phyloP scores from a whole-genome alignment of 495 filamentous ascomycete species.

The Filosporella fistucella region DNA sequence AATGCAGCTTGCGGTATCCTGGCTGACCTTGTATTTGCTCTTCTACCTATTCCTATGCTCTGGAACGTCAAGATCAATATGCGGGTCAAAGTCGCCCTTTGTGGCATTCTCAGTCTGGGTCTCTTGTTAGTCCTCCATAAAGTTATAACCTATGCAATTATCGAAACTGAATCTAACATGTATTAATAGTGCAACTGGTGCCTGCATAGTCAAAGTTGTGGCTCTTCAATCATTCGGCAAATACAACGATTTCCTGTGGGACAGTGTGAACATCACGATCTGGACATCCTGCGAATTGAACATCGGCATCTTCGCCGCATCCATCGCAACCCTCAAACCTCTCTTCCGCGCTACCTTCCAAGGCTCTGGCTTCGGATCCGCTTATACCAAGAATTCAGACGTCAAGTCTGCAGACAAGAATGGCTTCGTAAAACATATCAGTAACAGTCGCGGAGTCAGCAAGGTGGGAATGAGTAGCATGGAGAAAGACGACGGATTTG shows the following conservation, averaged over 20 bases:
- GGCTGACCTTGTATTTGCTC: conserved; percentile 35
- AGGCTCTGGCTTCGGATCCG: not conserved
- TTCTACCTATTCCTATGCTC: conserved; percentile 39
- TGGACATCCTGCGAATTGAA: conserved; percentile 23
- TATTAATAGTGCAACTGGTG: conserved; percentile 33
- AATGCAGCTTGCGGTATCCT: conserved; percentile 11
- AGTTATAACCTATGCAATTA: no score
- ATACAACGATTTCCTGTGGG: conserved; percentile 42
- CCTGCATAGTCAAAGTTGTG: conserved; percentile 40
- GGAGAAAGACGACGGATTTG: conserved; percentile 7
- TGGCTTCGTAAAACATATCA: conserved; percentile 10
- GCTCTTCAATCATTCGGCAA: conserved; percentile 33
- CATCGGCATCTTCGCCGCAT: conserved; percentile 16
- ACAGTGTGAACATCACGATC: conserved; percentile 31
- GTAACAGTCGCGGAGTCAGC: not conserved
- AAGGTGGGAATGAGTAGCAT: conserved; percentile 1
- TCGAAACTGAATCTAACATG: conserved; percentile 1
- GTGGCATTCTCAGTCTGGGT: conserved; percentile 40
- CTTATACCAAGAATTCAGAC: not conserved
- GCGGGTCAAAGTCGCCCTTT: conserved; percentile 34
- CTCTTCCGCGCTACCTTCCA: conserved; percentile 9
- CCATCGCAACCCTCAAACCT: conserved; percentile 8
- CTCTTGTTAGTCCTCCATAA: not conserved
- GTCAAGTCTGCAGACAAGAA: conserved; percentile 1
- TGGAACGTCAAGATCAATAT: conserved; percentile 41